Evolutionary conservation across 805 yeast genomes (phyloP).

Genomic region (Cyberlindnera nakhonratchasimensis): DNA sequence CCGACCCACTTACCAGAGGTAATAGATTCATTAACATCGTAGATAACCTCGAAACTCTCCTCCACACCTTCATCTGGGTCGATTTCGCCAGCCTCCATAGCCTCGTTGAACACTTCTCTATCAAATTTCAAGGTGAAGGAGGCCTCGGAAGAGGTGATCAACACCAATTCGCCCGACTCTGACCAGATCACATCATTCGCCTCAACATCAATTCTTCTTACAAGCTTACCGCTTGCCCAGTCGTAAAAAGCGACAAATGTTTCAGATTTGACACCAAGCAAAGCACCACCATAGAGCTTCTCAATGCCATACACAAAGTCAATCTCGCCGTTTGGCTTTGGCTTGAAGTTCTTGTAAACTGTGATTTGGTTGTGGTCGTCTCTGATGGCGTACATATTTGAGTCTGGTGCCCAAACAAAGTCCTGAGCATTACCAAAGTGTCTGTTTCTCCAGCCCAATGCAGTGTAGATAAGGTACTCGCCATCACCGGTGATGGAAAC

Average conservation of each 20-base stretch:
- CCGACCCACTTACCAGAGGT: constrained; percentile 96
- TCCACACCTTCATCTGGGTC: constrained; percentile 88
- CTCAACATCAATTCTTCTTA: constrained; percentile 86
- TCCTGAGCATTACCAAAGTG: constrained; percentile 86
- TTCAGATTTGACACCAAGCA: constrained; percentile 79
- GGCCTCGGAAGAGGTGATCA: constrained; percentile 65
- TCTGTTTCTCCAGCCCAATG: constrained; percentile 97
- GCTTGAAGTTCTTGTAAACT: constrained; percentile 81
- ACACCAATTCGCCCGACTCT: constrained; percentile 85
- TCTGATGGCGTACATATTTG: constrained; percentile 80
- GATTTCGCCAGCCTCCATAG: constrained; percentile 51
- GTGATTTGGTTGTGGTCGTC: constrained; percentile 63
- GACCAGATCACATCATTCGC: constrained; percentile 85
- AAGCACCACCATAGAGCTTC: constrained; percentile 83
- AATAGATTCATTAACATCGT: constrained; percentile 76
- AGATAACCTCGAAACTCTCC: constrained; percentile 76
- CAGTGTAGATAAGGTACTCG: constrained; percentile 92
- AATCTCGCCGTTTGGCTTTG: constrained; percentile 58
- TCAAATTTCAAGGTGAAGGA: constrained; percentile 77
- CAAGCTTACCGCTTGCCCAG: constrained; percentile 85
- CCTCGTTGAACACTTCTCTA: constrained; percentile 61
- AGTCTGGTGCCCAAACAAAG: constrained; percentile 93
- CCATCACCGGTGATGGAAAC: constrained; percentile 98
- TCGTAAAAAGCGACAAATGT: constrained; percentile 87
- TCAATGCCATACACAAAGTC: constrained; percentile 72